Percentiles rank a stretch among this genome's conserved stretches.
Conservation (phyloP, 306 rosid species). For the Quercus glauca region DNA sequence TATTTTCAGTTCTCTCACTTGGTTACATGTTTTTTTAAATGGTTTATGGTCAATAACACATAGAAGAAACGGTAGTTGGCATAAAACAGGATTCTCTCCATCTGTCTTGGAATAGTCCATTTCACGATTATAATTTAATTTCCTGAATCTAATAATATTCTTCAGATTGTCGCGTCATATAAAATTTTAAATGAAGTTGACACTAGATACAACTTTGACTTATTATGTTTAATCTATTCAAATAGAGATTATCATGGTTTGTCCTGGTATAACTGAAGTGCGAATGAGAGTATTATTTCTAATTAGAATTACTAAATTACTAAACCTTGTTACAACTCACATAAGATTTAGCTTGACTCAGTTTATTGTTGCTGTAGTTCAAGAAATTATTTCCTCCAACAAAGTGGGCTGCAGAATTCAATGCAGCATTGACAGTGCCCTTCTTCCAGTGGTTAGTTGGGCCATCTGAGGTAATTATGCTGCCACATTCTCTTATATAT, state of each 20-base stretch:
- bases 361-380: conserved; percentile 49
- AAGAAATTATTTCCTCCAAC: conserved; percentile 94
- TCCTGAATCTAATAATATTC: too few species aligned
- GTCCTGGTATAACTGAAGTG: too few species aligned
- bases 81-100: neutral
- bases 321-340: neutral
- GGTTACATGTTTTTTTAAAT: neutral
- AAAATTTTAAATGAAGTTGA: too few species aligned
- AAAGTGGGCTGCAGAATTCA: conserved; percentile 95
- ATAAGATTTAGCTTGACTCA: neutral
- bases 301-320: too few species aligned
- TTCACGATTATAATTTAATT: too few species aligned
- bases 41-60: neutral
- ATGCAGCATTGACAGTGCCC: conserved; percentile 91
- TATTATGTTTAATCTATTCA: too few species aligned
- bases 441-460: conserved; percentile 96
- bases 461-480: conserved; percentile 71
- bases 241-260: too few species aligned
- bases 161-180: too few species aligned
- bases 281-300: too few species aligned
- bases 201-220: too few species aligned
- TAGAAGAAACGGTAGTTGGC: neutral
- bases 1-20: neutral
- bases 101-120: too few species aligned
- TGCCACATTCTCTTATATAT: neutral